Evolutionary conservation across 805 yeast genomes (phyloP).

Genomic region (Candida nonsorbophila): DNA sequence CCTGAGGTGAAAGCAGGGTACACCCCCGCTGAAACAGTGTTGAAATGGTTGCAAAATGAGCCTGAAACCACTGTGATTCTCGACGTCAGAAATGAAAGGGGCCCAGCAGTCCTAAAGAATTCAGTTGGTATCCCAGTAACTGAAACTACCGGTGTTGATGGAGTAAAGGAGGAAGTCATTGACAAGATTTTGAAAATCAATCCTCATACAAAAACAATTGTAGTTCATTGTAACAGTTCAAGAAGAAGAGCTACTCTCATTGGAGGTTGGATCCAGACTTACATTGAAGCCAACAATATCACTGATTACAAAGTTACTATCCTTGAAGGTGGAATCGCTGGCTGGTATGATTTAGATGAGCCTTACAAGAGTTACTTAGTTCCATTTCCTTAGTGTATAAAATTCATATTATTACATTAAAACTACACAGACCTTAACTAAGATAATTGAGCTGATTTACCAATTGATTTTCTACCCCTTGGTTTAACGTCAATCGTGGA

Average conservation of each 20-base stretch:
- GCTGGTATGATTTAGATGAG: slow-evolving; percentile 13
- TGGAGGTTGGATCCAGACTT: slow-evolving; percentile 18
- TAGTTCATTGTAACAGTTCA: slow-evolving; percentile 18
- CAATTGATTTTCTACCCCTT: no score
- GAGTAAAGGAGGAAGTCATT: slow-evolving; percentile 9
- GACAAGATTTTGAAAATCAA: slow-evolving; percentile 7
- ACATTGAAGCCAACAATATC: slow-evolving; percentile 9
- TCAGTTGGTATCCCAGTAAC: slow-evolving; percentile 17
- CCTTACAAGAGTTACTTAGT: slow-evolving; percentile 2
- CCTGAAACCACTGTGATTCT: slow-evolving; percentile 10
- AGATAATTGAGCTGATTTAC: no score
- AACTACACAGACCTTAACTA: no score
- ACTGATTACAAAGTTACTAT: slow-evolving; percentile 12
- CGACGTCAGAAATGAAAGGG: slow-evolving; percentile 15
- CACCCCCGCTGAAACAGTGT: not conserved
- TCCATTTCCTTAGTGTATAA: no score
- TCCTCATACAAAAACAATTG: slow-evolving; percentile 10
- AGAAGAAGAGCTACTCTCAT: slow-evolving; percentile 13
- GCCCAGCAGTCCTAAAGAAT: slow-evolving; percentile 9
- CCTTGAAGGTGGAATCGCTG: slow-evolving; percentile 18
- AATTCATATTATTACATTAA: no score
- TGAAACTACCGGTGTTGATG: slow-evolving; percentile 10
- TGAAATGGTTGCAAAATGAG: not conserved
- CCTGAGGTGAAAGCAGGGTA: not conserved
- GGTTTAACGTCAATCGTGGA: no score